Evolutionary conservation across 2,329 filamentous ascomycete genomes (phyloP), one percentile per base, ranked within the genome.

Genomic region (Mollisia scopiformis): DNA sequence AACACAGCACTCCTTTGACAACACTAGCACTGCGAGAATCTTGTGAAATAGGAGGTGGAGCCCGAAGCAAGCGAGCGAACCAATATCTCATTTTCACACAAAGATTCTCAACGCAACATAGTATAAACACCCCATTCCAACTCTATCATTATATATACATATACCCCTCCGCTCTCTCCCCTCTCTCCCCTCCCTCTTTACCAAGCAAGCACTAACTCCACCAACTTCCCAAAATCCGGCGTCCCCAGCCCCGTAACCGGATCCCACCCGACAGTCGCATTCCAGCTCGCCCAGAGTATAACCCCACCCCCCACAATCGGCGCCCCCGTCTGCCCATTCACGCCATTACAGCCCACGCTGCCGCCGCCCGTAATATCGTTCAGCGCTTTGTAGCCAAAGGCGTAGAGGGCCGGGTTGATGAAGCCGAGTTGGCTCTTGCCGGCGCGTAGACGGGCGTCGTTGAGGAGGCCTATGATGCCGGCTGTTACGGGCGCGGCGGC

Each of bases 381-480:
- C 21, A 79, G 65, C 1, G 70, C 75, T 21, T 68, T 70, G 50
- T 64, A 69, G 19, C 70, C 71, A 23, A 66, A 62, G 6, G 64
- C 57, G 55, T 78, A 79, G 16, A 78, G 57, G 68, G 73, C 73
- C 3, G 77, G 77, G 64, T 79, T 79, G 53, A 79, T 58, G 68
- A 77, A 79, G 6, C 77, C 76, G 1, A 79, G 66, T 1, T 71
- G 65, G 6, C 68, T 67, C 70, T 82, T 80, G 3, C 83, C 82
- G 11, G 75, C 76, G 0, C 79, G 74, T 23, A 88, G 71, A 30
- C 85, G 76, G 0, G 84, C 84, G 62, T 88, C 86, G 66, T 89
- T 90, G 52, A 89, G 75, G 3, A 89, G 77, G 2, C 82, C 76
- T 37, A 89, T 76, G 58, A 89, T 78, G 13, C 79, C 83, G 1